Evolutionary conservation across 768 basidiomycete species (phyloP).

Genomic region (Boletus bicolor): DNA sequence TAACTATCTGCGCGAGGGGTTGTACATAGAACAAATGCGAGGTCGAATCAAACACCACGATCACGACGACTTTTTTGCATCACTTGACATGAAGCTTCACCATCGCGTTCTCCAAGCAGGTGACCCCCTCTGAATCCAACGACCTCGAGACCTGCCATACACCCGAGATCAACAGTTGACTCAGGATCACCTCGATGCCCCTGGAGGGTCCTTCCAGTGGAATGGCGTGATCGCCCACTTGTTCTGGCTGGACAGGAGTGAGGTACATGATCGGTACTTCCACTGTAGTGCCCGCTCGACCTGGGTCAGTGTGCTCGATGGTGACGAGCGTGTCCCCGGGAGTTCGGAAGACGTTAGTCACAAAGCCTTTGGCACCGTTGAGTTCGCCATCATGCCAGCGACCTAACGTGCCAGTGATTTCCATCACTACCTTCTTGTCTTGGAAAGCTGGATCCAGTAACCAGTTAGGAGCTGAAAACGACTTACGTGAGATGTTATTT

Average conservation of each 20-base stretch:
- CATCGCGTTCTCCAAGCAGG: slow-evolving; percentile 21
- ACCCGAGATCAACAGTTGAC: slow-evolving; percentile 34
- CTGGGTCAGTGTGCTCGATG: slow-evolving; percentile 30
- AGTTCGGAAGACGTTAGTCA: slow-evolving; percentile 24
- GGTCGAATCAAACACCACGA: background rate
- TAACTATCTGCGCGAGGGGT: background rate
- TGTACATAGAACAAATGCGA: slow-evolving; percentile 6
- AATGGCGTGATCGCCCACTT: slow-evolving; percentile 47
- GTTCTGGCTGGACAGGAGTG: slow-evolving; percentile 37
- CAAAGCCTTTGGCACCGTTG: slow-evolving; percentile 29
- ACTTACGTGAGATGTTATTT: slow-evolving; percentile 19
- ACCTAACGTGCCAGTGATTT: slow-evolving; percentile 25
- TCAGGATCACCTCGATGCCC: slow-evolving; percentile 45
- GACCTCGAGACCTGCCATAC: slow-evolving; percentile 26
- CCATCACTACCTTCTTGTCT: slow-evolving; percentile 29
- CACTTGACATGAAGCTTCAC: slow-evolving; percentile 26
- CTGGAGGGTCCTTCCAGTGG: slow-evolving; percentile 43
- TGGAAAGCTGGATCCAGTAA: slow-evolving; percentile 27
- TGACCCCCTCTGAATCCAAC: slow-evolving; percentile 4
- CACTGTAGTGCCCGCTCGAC: slow-evolving; percentile 31
- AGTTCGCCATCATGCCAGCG: slow-evolving; percentile 30
- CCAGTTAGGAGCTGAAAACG: slow-evolving; percentile 26
- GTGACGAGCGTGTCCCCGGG: slow-evolving; percentile 28
- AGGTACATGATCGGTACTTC: slow-evolving; percentile 43
- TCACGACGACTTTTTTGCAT: background rate